Percentiles rank a stretch among this genome's conserved stretches.
These are phyloP conservation scores for Trichoderma sp. DNA, from an alignment of 2,329 filamentous ascomycete genomes.

Conservation along the genomic window DNA sequence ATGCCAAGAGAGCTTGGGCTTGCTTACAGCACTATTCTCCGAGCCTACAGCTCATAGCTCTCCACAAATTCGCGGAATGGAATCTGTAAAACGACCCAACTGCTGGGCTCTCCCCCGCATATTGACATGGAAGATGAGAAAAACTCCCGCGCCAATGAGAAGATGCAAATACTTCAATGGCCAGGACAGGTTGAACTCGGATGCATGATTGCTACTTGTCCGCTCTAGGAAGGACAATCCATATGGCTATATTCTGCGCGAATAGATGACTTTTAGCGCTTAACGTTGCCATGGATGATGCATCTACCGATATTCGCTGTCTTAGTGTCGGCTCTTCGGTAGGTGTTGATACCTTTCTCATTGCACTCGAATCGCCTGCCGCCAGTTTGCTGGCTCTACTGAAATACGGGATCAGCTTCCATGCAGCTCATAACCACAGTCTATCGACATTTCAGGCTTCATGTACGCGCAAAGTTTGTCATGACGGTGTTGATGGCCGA, in stretches of 20 bases:
- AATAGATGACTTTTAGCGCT: not conserved
- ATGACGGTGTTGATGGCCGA: not conserved
- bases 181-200: not conserved
- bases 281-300: not conserved
- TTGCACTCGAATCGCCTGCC: not conserved
- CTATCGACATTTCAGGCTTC: not conserved
- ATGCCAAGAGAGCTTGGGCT: not conserved
- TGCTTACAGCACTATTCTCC: not conserved
- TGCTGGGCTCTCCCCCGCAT: not conserved
- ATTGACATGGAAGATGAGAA: not conserved
- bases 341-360: not conserved
- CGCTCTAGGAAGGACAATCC: not conserved
- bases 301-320: not conserved
- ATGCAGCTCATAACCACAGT: not conserved
- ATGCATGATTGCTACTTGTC: not conserved
- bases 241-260: not conserved
- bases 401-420: not conserved
- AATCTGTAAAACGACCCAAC: not conserved
- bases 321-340: not conserved
- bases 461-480: not conserved
- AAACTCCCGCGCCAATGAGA: not conserved
- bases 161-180: not conserved
- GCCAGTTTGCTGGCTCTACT: not conserved
- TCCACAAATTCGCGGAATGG: not conserved
- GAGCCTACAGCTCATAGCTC: not conserved